Percentiles rank a stretch among this genome's conserved stretches.
These are phyloP conservation scores for Anthracocystis setariae DNA, from an alignment of 1,284 basidiomycete genomes.

Conservation along the genomic window DNA sequence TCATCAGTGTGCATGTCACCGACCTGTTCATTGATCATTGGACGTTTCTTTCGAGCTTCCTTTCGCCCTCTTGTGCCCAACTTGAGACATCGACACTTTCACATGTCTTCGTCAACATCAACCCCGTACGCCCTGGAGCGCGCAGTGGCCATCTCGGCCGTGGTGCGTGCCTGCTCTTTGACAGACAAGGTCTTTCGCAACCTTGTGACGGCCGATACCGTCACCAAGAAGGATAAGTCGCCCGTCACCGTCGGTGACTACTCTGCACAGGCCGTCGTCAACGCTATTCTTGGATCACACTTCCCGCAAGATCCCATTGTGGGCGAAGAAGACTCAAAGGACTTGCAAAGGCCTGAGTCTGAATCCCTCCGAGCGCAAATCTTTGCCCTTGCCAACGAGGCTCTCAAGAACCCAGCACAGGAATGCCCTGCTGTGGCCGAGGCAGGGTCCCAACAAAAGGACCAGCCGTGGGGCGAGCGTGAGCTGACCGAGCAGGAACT, in stretches of 20 bases:
- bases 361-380: slow-evolving; percentile 76
- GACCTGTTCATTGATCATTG: neutral
- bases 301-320: slow-evolving; percentile 90
- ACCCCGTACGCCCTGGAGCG: slow-evolving; percentile 71
- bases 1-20: slow-evolving; percentile 26
- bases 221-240: slow-evolving; percentile 92
- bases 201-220: slow-evolving; percentile 83
- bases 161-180: slow-evolving; percentile 81
- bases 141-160: slow-evolving; percentile 85
- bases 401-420: slow-evolving; percentile 70
- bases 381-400: slow-evolving; percentile 83
- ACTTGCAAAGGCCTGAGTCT: slow-evolving; percentile 70
- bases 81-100: slow-evolving; percentile 1
- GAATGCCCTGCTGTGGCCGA: slow-evolving; percentile 68
- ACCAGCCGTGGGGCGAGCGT: slow-evolving; percentile 68
- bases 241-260: slow-evolving; percentile 81
- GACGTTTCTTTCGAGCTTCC: slow-evolving; percentile 14
- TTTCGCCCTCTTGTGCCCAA: neutral
- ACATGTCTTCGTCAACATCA: slow-evolving; percentile 33
- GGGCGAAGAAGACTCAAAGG: slow-evolving; percentile 92
- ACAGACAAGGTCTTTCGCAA: slow-evolving; percentile 86
- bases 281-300: slow-evolving; percentile 68
- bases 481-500: slow-evolving; percentile 71
- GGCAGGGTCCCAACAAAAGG: slow-evolving; percentile 68
- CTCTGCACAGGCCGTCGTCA: slow-evolving; percentile 65